A percentile compares a stretch with the other conserved stretches of the same genome.
These are phyloP conservation scores for Alternaria solani DNA, from an alignment of 2,329 filamentous ascomycete species.

Conservation along the genomic window DNA sequence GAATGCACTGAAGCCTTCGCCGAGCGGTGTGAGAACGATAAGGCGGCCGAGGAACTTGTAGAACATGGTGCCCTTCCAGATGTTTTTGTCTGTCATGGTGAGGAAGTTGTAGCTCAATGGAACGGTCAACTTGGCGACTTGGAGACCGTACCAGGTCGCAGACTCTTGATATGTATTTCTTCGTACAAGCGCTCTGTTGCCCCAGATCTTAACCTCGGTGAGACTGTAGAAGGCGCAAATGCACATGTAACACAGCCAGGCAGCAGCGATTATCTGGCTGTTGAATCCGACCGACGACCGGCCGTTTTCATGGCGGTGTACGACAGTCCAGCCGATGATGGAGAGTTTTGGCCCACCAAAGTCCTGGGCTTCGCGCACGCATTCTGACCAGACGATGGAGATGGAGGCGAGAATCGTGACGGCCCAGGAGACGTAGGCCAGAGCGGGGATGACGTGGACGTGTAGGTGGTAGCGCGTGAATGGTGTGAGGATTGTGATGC, in stretches of 20 bases:
- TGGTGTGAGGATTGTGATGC: conserved; percentile 72
- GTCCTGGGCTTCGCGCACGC: conserved; percentile 76
- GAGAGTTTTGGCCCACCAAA: conserved; percentile 72
- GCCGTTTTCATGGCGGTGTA: conserved; percentile 77
- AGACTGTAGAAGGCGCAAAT: conserved; percentile 85
- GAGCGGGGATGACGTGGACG: conserved; percentile 74
- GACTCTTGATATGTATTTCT: conserved; percentile 92
- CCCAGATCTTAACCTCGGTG: conserved; percentile 96
- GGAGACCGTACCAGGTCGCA: conserved; percentile 94
- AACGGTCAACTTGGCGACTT: conserved; percentile 90
- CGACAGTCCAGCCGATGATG: conserved; percentile 70
- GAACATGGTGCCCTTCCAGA: conserved; percentile 82
- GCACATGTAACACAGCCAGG: conserved; percentile 98
- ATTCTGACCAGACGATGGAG: conserved; percentile 91
- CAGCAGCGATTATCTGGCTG: conserved; percentile 81
- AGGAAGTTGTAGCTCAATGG: conserved; percentile 96
- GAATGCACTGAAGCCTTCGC: conserved; percentile 83
- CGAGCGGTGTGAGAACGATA: conserved; percentile 83
- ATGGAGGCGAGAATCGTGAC: conserved; percentile 78
- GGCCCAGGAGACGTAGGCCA: conserved; percentile 70
- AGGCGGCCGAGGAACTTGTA: conserved; percentile 84
- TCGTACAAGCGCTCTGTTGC: conserved; percentile 86
- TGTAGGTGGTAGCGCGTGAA: conserved; percentile 82
- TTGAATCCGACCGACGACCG: conserved; percentile 82
- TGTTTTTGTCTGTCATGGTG: conserved; percentile 78